Evolutionary conservation across 192 early-diverging fungal genomes (phyloP).

Genomic region (Backusella morwellensis): DNA sequence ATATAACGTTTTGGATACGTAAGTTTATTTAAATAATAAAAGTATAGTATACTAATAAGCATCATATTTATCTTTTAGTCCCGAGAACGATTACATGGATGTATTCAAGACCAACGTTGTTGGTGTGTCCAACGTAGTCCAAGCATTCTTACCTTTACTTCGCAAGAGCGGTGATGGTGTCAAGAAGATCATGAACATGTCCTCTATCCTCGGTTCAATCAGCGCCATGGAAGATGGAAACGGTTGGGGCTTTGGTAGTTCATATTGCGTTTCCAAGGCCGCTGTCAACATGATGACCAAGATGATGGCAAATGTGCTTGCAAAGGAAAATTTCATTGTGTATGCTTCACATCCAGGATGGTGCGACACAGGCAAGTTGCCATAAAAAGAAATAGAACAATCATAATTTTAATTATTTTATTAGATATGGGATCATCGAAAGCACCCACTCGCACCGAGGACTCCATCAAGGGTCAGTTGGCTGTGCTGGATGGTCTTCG

Average conservation of each 20-base stretch:
- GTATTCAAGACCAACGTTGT: slow-evolving; percentile 36
- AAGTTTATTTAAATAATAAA: background rate
- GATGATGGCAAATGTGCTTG: background rate
- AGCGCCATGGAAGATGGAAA: background rate
- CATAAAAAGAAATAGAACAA: no score
- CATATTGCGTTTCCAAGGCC: slow-evolving; percentile 28
- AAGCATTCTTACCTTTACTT: slow-evolving; percentile 13
- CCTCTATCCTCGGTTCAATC: slow-evolving; percentile 33
- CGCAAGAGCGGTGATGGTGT: slow-evolving; percentile 7
- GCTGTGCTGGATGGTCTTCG: background rate
- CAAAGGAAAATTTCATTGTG: slow-evolving; percentile 17
- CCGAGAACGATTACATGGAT: background rate
- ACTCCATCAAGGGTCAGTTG: slow-evolving; percentile 21
- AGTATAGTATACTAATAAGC: background rate
- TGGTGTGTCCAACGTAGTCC: slow-evolving; percentile 17
- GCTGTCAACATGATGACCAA: slow-evolving; percentile 29
- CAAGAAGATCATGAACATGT: slow-evolving; percentile 32
- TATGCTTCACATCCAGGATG: slow-evolving; percentile 27
- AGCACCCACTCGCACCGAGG: background rate
- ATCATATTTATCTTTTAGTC: background rate
- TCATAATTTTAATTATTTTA: no score
- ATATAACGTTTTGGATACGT: background rate
- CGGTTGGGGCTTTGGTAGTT: slow-evolving; percentile 1
- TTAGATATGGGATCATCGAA: slow-evolving; percentile 20
- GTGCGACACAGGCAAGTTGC: slow-evolving; percentile 6